Base-by-base conservation (phyloP, 192 early-diverging fungal species). In the Coemansia sp. region DNA sequence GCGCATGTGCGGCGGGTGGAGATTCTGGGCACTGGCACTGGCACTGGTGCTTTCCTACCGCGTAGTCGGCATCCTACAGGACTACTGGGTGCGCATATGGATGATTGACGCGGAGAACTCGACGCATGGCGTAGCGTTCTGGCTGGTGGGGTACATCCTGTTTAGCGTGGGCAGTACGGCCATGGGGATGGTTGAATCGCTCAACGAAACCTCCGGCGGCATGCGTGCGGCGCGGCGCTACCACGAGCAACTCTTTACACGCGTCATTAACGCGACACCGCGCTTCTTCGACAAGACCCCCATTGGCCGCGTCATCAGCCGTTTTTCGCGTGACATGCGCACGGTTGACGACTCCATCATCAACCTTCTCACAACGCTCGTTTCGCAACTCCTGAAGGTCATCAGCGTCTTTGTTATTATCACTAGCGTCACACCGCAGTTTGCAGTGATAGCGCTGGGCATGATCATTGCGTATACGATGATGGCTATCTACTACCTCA, bases 201-300 rank as follows among this genome's bases (percentile, higher is more conserved):
- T 79, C 32, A 64, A 67, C 52, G 71, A 73, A 49, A 51, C 54
- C 23, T 32, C 23, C 4, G 76, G 76, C 1, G 22, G 82, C 0
- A 53, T 91, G 21, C 66, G 66, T 0, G 91, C 90, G 7, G 87
- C 85, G 0, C 83, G 76, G 5, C 51, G 59, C 8, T 74, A 89
- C 61, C 90, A 93, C 66, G 61, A 67, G 57, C 60, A 68, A 16
- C 73, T 90, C n/a, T 66, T 91, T 27, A 67, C 68, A 30, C 75
- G 85, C 23, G 82, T 93, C n/a, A 68, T 90, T 12, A 81, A 82
- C 30, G 90, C 92, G 3, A 88, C 88, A 65, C 82, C 94, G 30
- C 85, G 88, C 22, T 97, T 95, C 85, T 97, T 92, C 72, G 93
- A 95, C 64, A 87, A 87, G 19, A 93, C 90, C n/a, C 95, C 95